phyloP scores from a whole-genome alignment of 1,284 basidiomycete species.

The Leccinum subrobustum region DNA sequence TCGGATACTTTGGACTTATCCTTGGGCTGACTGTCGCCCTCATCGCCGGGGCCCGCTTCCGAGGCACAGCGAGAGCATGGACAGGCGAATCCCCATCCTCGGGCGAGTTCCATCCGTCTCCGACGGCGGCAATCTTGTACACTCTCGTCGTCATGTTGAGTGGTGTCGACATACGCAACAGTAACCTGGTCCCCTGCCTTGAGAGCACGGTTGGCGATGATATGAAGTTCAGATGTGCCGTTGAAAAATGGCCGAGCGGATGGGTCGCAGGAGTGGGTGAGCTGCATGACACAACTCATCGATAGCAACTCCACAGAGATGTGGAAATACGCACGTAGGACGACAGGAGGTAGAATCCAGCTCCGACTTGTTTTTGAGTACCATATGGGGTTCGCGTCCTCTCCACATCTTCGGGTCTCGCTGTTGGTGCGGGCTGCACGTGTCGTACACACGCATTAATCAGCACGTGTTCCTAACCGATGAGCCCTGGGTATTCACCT shows the following conservation, averaged over 20 bases:
- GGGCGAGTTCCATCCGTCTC: constrained; percentile 68
- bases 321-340: constrained; percentile 53
- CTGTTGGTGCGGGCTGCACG: constrained; percentile 48
- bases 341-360: constrained; percentile 71
- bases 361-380: constrained; percentile 69
- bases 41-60: constrained; percentile 47
- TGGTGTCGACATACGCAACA: constrained; percentile 70
- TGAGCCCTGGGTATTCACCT: constrained; percentile 41
- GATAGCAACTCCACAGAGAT: not conserved
- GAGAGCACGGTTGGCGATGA: constrained; percentile 62
- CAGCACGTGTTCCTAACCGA: not conserved
- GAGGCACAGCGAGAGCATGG: constrained; percentile 59
- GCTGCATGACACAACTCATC: constrained; percentile 29
- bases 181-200: constrained; percentile 74
- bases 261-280: constrained; percentile 72
- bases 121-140: constrained; percentile 54
- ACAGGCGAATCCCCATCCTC: constrained; percentile 79
- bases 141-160: constrained; percentile 52
- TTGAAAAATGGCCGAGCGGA: constrained; percentile 61
- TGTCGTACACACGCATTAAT: constrained; percentile 2
- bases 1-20: constrained; percentile 62
- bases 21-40: constrained; percentile 39
- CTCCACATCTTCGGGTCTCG: constrained; percentile 65
- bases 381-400: constrained; percentile 72
- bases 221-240: constrained; percentile 62